Conservation (phyloP, 805 yeast species). For the Cyberlindnera misumaiensis region DNA sequence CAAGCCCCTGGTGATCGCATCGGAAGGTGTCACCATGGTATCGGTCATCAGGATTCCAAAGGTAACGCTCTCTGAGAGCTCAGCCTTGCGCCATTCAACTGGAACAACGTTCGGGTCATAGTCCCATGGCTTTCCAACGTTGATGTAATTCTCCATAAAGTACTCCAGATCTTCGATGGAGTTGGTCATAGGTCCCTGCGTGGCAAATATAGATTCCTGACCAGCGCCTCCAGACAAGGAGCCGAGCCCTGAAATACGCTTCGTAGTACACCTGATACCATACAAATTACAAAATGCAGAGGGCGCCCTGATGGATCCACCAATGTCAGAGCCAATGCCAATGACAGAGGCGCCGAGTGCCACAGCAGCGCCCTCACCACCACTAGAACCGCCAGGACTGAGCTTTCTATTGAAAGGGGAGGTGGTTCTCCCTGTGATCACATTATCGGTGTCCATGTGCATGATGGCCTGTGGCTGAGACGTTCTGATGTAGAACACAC, state of each 20-base stretch:
- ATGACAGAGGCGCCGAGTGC: conserved; percentile 51
- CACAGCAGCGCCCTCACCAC: conserved; percentile 64
- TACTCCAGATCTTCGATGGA: conserved; percentile 59
- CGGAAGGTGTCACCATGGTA: conserved; percentile 59
- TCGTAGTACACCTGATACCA: conserved; percentile 57
- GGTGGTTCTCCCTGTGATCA: conserved; percentile 51
- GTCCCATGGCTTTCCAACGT: conserved; percentile 58
- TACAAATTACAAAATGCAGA: conserved; percentile 56
- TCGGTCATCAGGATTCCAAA: conserved; percentile 59
- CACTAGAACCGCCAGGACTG: conserved; percentile 65
- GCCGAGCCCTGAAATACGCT: conserved; percentile 32
- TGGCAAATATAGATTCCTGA: conserved; percentile 56
- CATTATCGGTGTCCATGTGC: conserved; percentile 61
- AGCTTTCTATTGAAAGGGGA: conserved; percentile 53
- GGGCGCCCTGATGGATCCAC: conserved; percentile 65
- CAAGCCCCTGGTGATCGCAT: conserved; percentile 54
- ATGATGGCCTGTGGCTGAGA: conserved; percentile 64
- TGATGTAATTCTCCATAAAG: conserved; percentile 50
- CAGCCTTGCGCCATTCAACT: conserved; percentile 33
- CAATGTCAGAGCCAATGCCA: conserved; percentile 67
- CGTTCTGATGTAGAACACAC: conserved; percentile 58
- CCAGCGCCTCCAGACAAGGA: conserved; percentile 24
- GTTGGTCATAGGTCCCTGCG: conserved; percentile 64
- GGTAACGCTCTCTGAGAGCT: conserved; percentile 37
- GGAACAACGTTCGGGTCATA: conserved; percentile 32